Conservation (phyloP, 148 eudicot genomes). For the Chenopodium quinoa region DNA sequence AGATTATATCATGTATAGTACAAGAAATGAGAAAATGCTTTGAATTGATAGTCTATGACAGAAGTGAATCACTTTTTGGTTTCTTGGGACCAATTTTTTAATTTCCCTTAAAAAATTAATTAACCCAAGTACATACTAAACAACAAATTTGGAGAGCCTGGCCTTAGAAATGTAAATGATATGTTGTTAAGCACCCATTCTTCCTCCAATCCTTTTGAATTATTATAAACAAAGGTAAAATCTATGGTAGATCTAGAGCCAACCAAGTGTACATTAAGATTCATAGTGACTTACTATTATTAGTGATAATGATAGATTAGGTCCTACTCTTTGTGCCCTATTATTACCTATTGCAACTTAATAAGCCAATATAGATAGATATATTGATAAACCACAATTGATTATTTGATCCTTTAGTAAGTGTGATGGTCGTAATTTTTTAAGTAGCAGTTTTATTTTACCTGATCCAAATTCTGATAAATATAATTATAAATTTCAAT, state of each 20-base stretch:
- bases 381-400: no score
- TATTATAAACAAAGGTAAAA: constrained; percentile 1
- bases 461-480: no score
- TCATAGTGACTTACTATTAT: constrained; percentile 9
- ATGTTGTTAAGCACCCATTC: constrained; percentile 1
- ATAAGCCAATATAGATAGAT: no score
- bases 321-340: no score
- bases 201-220: neutral
- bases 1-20: constrained; percentile 6
- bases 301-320: neutral
- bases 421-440: no score
- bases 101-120: neutral
- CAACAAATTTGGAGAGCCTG: neutral
- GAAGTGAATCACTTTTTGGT: constrained; percentile 14
- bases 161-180: neutral
- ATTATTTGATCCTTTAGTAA: no score
- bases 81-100: neutral
- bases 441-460: no score
- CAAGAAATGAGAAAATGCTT: constrained; percentile 4
- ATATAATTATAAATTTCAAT: no score
- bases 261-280: constrained; percentile 21
- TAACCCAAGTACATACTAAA: neutral
- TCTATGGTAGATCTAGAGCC: constrained; percentile 13
- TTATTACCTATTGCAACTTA: no score
- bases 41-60: constrained; percentile 6